Evolutionary conservation across 2,329 filamentous ascomycete species (phyloP), one percentile per base, ranked within the genome.

Genomic region (Aspergillus texensis): DNA sequence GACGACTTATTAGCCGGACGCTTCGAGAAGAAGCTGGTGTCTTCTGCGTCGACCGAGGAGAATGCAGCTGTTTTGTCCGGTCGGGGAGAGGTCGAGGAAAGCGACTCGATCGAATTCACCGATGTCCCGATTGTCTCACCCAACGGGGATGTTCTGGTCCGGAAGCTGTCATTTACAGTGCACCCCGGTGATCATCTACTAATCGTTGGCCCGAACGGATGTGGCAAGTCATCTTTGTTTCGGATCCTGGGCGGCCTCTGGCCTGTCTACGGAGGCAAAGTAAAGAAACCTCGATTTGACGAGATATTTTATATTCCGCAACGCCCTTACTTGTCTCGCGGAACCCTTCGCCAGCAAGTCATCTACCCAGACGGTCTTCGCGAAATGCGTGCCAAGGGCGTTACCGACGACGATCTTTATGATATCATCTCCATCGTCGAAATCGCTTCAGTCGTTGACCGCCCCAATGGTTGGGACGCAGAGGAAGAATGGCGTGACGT

Each of bases 271-370:
- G 94, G 95, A 68, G 95, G 95, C 58, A 93, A 88, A 1, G 95
- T 99, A 24, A 86, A 92, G 72, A 98, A 98, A 77, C 95, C 95
- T 1, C 89, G 91, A 1, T 95, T 94, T 72, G 89, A 92, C 69
- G 91, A 95, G 75, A 98, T 99, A 75, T 99, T 98, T 81, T 99
- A 99, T 81, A 96, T 99, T 68, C 95, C 95, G 0, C 95, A 99
- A 75, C 89, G 95, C 1, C 95, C 95, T 0, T 99, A 99, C 75
- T 86, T 99, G 1, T 95, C 92, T 16, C 89, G 93, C 59, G 95
- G 95, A 26, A 93, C 91, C 1, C 86, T 99, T n/a, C 89, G 95
- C 45, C 93, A 98, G 77, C 95, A 99, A 74, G 93, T 99, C 71
- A 97, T 95, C 64, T 99, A 99, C 78, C 95, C 95, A 0, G 95